Conservation (phyloP, 164 flowering plant genomes). For the Paratinospora sagittata region DNA sequence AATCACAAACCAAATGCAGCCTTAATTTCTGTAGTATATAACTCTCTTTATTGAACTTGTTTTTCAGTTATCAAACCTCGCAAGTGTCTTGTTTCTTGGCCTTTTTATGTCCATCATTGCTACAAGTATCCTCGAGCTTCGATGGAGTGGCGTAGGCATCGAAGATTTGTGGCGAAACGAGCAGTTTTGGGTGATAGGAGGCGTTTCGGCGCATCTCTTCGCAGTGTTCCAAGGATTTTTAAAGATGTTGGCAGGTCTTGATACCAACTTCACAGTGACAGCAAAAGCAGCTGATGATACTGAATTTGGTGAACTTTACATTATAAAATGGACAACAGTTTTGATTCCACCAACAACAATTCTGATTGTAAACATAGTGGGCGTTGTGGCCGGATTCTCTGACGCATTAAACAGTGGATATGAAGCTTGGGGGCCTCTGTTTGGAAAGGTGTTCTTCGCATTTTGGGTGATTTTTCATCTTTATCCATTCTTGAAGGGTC, state of each 20-base stretch:
- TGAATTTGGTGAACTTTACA: constrained; percentile 82
- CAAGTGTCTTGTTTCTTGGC: constrained; percentile 72
- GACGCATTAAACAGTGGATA: constrained; percentile 87
- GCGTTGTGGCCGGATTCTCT: constrained; percentile 92
- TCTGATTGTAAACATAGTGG: constrained; percentile 72
- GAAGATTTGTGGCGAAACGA: constrained; percentile 95
- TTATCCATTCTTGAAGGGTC: constrained; percentile 96
- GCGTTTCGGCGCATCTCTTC: constrained; percentile 96
- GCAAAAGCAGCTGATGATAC: constrained; percentile 76
- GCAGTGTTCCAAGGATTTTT: constrained; percentile 95
- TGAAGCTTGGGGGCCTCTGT: constrained; percentile 94
- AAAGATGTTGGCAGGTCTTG: constrained; percentile 83
- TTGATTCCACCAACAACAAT: constrained; percentile 93
- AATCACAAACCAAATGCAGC: no score
- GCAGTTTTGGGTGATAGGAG: constrained; percentile 99
- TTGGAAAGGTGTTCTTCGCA: constrained; percentile 89
- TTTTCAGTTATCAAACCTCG: constrained; percentile 83
- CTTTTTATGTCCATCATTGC: constrained; percentile 85
- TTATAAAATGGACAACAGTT: constrained; percentile 89
- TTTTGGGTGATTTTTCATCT: constrained; percentile 94
- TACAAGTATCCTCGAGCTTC: constrained; percentile 84
- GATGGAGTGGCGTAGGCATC: constrained; percentile 94
- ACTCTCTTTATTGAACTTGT: background rate
- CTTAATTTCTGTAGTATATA: background rate
- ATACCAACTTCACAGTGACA: constrained; percentile 95